Evolutionary conservation across 1,139 yeast genomes (phyloP), one percentile per base, ranked within the genome.

Genomic region (Spathaspora sp.): DNA sequence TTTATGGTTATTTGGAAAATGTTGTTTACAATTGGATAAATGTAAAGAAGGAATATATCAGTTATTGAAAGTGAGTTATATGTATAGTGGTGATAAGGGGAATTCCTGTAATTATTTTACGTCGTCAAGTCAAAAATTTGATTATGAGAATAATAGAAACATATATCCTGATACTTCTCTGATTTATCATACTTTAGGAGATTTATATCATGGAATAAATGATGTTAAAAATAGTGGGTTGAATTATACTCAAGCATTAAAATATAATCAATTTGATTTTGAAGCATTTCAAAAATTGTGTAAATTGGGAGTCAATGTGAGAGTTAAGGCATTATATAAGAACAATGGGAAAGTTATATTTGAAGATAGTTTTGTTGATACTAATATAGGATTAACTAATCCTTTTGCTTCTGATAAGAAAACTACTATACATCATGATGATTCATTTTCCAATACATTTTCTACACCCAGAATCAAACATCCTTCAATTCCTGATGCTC

Each of bases 251-350:
- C 80, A 78, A 53, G 88, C 95, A 0, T 70, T 89, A 47, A 80
- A 81, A 49, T 65, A 76, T 48, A 88, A 93, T 60, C 96, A 95
- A 23, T 89, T 76, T 60, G 76, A 89, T 43, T 90, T 95, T 78
- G 97, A 89, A 59, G 91, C 97, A 0, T 82, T 88, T 51, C 89
- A 86, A 55, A 84, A 84, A 39, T 69, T 93, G 42, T 84, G 93
- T 58, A 77, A 78, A 49, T 70, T 88, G 59, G 91, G 93, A 10
- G 87, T 86, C 23, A 78, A 81, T 50, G 76, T 89, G 23, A 75
- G 81, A 43, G 82, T 84, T 7, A 79, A 80, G 46, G 71, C 85
- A 7, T 76, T 89, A 38, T 87, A 78, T 63, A 79, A 76, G 18
- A 26, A 38, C 16, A 11, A n/a, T 11, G 43, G 20, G 11, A 39